These are phyloP conservation scores for Coemansia sp. DNA, from an alignment of 371 early-diverging fungal species.

Conservation along the genomic window DNA sequence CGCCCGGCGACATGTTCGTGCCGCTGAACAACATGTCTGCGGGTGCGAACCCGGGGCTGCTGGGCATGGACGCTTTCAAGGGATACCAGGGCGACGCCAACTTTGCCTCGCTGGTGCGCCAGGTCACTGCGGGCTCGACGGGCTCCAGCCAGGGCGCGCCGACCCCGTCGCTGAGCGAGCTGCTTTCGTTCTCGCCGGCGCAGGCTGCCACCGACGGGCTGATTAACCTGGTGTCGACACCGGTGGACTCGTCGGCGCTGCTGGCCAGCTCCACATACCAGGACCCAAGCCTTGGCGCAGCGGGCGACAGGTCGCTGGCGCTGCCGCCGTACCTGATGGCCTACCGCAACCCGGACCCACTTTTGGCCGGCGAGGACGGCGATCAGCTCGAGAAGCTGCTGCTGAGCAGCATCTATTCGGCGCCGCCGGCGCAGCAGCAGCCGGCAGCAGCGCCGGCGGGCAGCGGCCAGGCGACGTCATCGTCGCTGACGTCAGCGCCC, in stretches of 20 bases:
- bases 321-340: slow-evolving; percentile 42
- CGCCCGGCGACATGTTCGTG: slow-evolving; percentile 44
- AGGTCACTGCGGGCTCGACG: slow-evolving; percentile 2
- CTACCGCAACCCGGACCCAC: slow-evolving; percentile 47
- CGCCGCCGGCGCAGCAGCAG: slow-evolving; percentile 4
- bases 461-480: not conserved
- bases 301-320: not conserved
- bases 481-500: not conserved
- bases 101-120: slow-evolving; percentile 38
- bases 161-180: slow-evolving; percentile 38
- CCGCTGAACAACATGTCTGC: slow-evolving; percentile 17
- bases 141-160: slow-evolving; percentile 1
- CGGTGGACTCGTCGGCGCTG: not conserved
- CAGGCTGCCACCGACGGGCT: slow-evolving; percentile 17
- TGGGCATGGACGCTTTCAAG: slow-evolving; percentile 32
- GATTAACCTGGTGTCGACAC: slow-evolving; percentile 15
- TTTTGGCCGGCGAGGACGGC: slow-evolving; percentile 28
- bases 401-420: slow-evolving; percentile 39
- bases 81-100: slow-evolving; percentile 21
- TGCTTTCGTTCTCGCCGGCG: slow-evolving; percentile 32
- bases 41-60: slow-evolving; percentile 1
- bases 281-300: not conserved
- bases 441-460: not conserved
- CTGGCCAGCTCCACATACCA: not conserved
- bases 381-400: slow-evolving; percentile 46